phyloP scores from a whole-genome alignment of 176 grass and related monocot genomes.

The Zizania latifolia region DNA sequence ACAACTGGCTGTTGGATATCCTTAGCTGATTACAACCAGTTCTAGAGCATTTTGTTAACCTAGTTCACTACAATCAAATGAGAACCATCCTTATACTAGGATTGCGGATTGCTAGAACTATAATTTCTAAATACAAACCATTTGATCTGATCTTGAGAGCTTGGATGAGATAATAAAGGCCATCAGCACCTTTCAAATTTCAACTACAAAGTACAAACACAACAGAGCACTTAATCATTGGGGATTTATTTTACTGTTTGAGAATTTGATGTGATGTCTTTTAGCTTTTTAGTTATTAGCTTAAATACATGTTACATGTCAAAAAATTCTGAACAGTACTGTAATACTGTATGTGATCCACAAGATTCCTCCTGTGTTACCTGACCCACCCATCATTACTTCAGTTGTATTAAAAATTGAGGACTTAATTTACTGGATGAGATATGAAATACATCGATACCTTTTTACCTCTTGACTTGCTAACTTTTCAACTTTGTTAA shows the following conservation, averaged over 20 bases:
- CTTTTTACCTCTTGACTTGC: neutral
- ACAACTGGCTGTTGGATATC: neutral
- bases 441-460: neutral
- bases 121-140: neutral
- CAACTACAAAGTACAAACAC: neutral
- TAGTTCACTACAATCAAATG: neutral
- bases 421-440: neutral
- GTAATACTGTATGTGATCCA: too few species aligned
- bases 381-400: neutral
- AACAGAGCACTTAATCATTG: neutral
- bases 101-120: neutral
- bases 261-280: too few species aligned
- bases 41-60: neutral
- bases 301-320: too few species aligned
- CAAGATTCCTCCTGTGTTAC: neutral
- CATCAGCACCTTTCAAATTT: neutral
- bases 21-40: slow-evolving; percentile 4
- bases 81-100: neutral
- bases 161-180: neutral
- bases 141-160: neutral
- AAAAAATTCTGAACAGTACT: too few species aligned
- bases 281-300: too few species aligned
- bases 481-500: neutral
- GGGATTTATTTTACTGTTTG: too few species aligned
- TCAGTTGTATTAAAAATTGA: neutral